Percentiles rank a stretch among this genome's conserved stretches.
phyloP scores from a whole-genome alignment of 1,284 basidiomycete genomes.

The Fomitopsis palustris region DNA sequence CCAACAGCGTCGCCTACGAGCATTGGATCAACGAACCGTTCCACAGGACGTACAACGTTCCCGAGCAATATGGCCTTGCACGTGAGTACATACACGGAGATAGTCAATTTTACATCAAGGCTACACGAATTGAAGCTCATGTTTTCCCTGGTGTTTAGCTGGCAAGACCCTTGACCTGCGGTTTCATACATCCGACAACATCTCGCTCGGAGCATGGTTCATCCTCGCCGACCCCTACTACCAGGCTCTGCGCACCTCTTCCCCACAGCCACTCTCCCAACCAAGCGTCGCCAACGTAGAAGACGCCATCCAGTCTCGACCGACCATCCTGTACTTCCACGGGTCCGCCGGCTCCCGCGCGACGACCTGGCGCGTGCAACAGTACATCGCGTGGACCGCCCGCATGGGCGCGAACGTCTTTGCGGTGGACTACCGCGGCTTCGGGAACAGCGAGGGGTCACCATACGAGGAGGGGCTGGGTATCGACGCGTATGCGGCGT shows the following conservation, averaged over 20 bases:
- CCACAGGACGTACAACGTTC: conserved; percentile 58
- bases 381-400: conserved; percentile 60
- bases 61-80: conserved; percentile 78
- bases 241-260: conserved; percentile 36
- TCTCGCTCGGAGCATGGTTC: conserved; percentile 88
- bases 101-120: neutral
- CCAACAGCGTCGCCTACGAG: conserved; percentile 53
- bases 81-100: conserved; percentile 49
- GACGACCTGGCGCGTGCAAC: conserved; percentile 54
- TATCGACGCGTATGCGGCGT: conserved; percentile 76
- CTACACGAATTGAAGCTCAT: conserved; percentile 7
- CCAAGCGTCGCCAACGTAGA: conserved; percentile 33
- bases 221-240: conserved; percentile 73
- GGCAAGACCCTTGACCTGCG: conserved; percentile 76
- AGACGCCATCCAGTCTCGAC: conserved; percentile 53
- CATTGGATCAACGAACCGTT: conserved; percentile 67
- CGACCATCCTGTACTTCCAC: conserved; percentile 86
- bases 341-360: conserved; percentile 86
- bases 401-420: conserved; percentile 75
- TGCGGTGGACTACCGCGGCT: conserved; percentile 90
- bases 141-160: conserved; percentile 40
- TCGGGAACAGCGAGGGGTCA: conserved; percentile 78
- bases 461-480: conserved; percentile 77
- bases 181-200: conserved; percentile 73
- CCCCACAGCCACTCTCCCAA: conserved; percentile 20